phyloP scores from a whole-genome alignment of 2,329 filamentous ascomycete species.

The Aspergillus oerlinghausenensis region DNA sequence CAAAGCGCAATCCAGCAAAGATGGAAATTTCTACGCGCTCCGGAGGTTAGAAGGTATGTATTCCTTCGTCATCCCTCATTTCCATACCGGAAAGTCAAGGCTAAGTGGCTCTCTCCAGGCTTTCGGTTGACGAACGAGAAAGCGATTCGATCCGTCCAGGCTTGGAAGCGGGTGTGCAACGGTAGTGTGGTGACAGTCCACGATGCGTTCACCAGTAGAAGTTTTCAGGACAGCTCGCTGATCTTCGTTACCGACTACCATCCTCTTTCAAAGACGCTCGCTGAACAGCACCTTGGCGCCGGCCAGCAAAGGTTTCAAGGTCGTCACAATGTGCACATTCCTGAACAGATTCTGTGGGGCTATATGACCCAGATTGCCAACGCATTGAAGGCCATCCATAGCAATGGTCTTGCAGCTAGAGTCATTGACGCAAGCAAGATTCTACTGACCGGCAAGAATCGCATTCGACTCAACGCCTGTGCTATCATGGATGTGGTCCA shows the following conservation, averaged over 20 bases:
- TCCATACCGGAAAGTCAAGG: neutral
- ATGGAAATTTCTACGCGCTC: conserved; percentile 82
- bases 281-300: conserved; percentile 63
- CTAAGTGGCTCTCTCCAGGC: conserved; percentile 41
- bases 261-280: conserved; percentile 82
- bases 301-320: conserved; percentile 38
- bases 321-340: conserved; percentile 49
- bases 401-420: conserved; percentile 73
- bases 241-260: conserved; percentile 94
- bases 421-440: conserved; percentile 86
- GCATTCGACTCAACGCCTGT: conserved; percentile 82
- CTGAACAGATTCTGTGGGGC: conserved; percentile 78
- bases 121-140: conserved; percentile 86
- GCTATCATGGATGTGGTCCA: conserved; percentile 86
- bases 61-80: neutral
- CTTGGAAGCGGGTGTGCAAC: conserved; percentile 82
- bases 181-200: conserved; percentile 80
- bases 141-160: conserved; percentile 77
- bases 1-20: conserved; percentile 85
- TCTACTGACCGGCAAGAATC: conserved; percentile 82
- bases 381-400: conserved; percentile 81
- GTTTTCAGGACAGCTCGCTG: conserved; percentile 90
- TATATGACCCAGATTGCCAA: conserved; percentile 91
- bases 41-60: conserved; percentile 71
- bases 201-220: conserved; percentile 88